Evolutionary conservation across 2,329 filamentous ascomycete genomes (phyloP).

Genomic region (Microsporum ferrugineum): DNA sequence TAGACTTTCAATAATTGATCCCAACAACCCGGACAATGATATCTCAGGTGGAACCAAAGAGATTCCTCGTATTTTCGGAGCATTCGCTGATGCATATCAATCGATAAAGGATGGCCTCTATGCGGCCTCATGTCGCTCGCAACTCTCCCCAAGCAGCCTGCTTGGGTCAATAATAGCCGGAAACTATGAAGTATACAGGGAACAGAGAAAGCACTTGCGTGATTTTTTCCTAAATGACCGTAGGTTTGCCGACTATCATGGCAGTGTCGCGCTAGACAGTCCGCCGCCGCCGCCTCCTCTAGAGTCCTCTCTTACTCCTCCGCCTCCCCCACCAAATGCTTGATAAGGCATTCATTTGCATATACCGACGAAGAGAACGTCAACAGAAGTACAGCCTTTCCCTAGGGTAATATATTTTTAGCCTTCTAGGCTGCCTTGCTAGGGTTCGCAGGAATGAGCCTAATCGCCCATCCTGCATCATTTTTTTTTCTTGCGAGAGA

Average conservation of each 20-base stretch:
- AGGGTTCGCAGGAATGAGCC: background rate
- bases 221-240: conserved; percentile 38
- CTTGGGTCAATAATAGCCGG: conserved; percentile 62
- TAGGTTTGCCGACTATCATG: conserved; percentile 25
- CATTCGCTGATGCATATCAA: conserved; percentile 56
- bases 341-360: background rate
- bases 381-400: background rate
- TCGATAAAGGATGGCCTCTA: conserved; percentile 48
- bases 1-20: conserved; percentile 80
- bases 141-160: conserved; percentile 40
- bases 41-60: conserved; percentile 77
- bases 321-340: background rate
- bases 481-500: background rate
- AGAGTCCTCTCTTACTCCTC: conserved; percentile 15
- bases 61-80: conserved; percentile 53
- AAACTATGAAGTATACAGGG: conserved; percentile 63
- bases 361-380: too few relatives aligned
- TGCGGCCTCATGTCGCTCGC: conserved; percentile 16
- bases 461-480: background rate
- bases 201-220: conserved; percentile 54
- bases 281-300: conserved; percentile 12
- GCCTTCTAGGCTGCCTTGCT: background rate
- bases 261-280: conserved; percentile 18
- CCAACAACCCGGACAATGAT: conserved; percentile 74
- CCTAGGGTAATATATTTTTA: background rate